A percentile compares a stretch with the other conserved stretches of the same genome.
Evolutionary conservation across 2,329 filamentous ascomycete species (phyloP).

Genomic region (Epichloe aotearoae): DNA sequence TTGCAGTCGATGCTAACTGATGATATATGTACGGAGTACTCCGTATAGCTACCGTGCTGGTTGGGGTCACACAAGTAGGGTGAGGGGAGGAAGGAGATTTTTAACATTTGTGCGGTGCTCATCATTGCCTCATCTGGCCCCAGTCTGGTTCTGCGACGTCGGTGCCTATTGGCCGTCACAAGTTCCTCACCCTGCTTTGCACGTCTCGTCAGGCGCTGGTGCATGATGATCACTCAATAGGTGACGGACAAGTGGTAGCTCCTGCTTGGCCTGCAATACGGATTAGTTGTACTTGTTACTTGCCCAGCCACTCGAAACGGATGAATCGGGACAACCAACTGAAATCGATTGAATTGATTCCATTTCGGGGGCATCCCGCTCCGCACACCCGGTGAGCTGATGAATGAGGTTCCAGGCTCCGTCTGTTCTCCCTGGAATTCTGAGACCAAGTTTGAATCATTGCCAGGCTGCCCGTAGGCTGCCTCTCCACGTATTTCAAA

Average conservation of each 20-base stretch:
- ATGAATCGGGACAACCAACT: too few species aligned
- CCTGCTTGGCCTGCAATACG: background rate
- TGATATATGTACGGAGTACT: too few species aligned
- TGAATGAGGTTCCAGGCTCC: too few species aligned
- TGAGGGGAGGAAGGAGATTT: background rate
- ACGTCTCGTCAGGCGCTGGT: background rate
- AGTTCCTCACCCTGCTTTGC: background rate
- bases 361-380: too few species aligned
- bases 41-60: background rate
- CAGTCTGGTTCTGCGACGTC: too few species aligned
- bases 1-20: background rate
- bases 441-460: background rate
- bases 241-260: constrained; percentile 9
- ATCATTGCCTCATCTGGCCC: too few species aligned
- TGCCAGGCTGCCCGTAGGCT: too few species aligned
- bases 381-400: too few species aligned
- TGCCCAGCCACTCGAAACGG: background rate
- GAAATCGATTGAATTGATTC: background rate
- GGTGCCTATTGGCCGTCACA: too few species aligned
- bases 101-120: too few species aligned
- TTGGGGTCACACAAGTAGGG: background rate
- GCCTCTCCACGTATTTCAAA: background rate
- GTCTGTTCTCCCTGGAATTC: too few species aligned
- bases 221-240: constrained; percentile 3
- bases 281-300: too few species aligned